Evolutionary conservation across 2,329 filamentous ascomycete species (phyloP).

Genomic region (Fusarium torreyae): DNA sequence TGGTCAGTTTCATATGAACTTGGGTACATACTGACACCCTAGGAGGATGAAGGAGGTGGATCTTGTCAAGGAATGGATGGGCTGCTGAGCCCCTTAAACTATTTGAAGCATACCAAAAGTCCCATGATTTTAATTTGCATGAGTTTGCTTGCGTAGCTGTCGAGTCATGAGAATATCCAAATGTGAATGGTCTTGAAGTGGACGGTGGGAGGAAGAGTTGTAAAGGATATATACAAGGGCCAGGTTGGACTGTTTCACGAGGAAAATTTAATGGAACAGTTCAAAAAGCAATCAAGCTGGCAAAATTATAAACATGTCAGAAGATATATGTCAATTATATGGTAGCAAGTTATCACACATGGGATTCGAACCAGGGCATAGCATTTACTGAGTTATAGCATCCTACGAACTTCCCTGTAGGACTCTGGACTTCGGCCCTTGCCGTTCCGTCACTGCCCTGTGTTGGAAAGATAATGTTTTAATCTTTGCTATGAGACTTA

Average conservation of each 20-base stretch:
- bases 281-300: neutral
- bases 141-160: neutral
- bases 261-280: too few species aligned
- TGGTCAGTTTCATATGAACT: conserved; percentile 7
- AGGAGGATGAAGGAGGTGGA: conserved; percentile 5
- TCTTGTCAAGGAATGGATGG: conserved; percentile 9
- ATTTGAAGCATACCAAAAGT: conserved; percentile 39
- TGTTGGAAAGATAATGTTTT: neutral
- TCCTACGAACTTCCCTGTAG: neutral
- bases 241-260: neutral
- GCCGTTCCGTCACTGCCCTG: neutral
- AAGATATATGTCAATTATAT: neutral
- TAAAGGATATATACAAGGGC: too few species aligned
- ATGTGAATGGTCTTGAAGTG: neutral
- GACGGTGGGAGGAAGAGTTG: neutral
- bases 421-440: neutral
- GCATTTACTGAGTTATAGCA: neutral
- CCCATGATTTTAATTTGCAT: conserved; percentile 4
- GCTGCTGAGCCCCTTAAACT: conserved; percentile 21
- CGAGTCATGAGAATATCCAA: neutral
- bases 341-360: neutral
- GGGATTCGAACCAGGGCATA: neutral
- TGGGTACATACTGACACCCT: conserved; percentile 2
- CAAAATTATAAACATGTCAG: neutral
- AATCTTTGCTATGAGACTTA: neutral